Percentiles rank a stretch among this genome's conserved stretches.
Conservation (phyloP, 2,329 filamentous ascomycete species). For the Penicillium occitanis region DNA sequence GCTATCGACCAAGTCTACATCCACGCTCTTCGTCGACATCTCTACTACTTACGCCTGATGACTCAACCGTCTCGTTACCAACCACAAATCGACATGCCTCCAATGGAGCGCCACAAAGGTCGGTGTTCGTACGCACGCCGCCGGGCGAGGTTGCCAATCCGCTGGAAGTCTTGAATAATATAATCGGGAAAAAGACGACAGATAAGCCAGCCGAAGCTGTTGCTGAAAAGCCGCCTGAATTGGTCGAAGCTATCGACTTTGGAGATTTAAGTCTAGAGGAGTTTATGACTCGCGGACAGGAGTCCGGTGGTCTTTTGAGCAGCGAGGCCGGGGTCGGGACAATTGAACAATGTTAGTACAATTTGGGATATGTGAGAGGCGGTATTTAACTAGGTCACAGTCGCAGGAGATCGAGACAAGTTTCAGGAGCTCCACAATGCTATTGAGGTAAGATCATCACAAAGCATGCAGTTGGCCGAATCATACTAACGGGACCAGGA, state of each 20-base stretch:
- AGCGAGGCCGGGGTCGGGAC: slow-evolving; percentile 56
- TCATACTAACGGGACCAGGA: slow-evolving; percentile 47
- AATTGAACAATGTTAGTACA: slow-evolving; percentile 67
- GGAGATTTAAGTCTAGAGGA: slow-evolving; percentile 72
- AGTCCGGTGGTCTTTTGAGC: slow-evolving; percentile 29
- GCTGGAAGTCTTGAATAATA: slow-evolving; percentile 64
- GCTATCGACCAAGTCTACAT: slow-evolving; percentile 65
- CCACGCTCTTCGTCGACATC: slow-evolving; percentile 77
- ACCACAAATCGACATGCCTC: slow-evolving; percentile 58
- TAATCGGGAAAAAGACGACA: slow-evolving; percentile 49
- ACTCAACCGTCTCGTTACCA: slow-evolving; percentile 74
- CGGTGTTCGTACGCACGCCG: slow-evolving; percentile 47
- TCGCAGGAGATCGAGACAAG: slow-evolving; percentile 76
- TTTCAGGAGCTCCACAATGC: slow-evolving; percentile 90
- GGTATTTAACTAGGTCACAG: slow-evolving; percentile 39
- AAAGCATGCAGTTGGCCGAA: neutral
- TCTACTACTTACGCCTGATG: slow-evolving; percentile 66
- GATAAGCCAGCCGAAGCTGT: slow-evolving; percentile 21
- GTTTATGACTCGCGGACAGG: slow-evolving; percentile 53
- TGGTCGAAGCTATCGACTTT: slow-evolving; percentile 74
- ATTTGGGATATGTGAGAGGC: neutral
- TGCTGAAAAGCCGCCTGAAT: slow-evolving; percentile 39
- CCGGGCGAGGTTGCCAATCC: slow-evolving; percentile 65
- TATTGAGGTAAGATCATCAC: slow-evolving; percentile 54
- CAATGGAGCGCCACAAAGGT: slow-evolving; percentile 70